Evolutionary conservation across 1,284 basidiomycete species (phyloP).

Genomic region (Phlebopus sp.): DNA sequence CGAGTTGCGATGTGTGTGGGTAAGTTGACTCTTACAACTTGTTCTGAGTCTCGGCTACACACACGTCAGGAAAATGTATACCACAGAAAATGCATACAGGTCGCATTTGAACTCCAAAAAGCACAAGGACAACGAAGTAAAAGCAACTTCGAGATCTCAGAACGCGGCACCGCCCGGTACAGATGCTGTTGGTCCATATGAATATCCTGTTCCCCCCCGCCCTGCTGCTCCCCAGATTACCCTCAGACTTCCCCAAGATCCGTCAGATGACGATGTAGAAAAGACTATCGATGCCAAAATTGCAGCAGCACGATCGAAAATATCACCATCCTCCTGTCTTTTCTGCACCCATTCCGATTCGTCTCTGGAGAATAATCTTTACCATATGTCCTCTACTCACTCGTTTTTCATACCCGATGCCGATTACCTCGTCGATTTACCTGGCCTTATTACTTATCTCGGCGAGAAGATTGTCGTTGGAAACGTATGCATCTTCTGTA

Average conservation of each 20-base stretch:
- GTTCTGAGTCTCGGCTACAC: background rate
- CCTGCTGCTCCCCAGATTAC: background rate
- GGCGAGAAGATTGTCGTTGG: slow-evolving; percentile 93
- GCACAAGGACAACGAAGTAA: slow-evolving; percentile 81
- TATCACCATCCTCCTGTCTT: slow-evolving; percentile 73
- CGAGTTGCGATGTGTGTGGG: slow-evolving; percentile 83
- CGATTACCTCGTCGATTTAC: slow-evolving; percentile 83
- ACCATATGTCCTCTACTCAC: slow-evolving; percentile 86
- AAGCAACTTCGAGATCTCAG: slow-evolving; percentile 35
- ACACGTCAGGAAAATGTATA: slow-evolving; percentile 79
- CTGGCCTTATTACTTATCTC: slow-evolving; percentile 83
- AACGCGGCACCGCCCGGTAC: slow-evolving; percentile 5
- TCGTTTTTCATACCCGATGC: slow-evolving; percentile 97
- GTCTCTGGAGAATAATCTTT: slow-evolving; percentile 66
- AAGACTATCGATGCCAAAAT: slow-evolving; percentile 73
- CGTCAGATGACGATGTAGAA: slow-evolving; percentile 49
- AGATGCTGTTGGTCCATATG: slow-evolving; percentile 1
- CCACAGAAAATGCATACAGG: slow-evolving; percentile 85
- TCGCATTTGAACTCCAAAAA: slow-evolving; percentile 90
- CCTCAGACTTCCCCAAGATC: slow-evolving; percentile 38
- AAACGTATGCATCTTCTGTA: slow-evolving; percentile 93
- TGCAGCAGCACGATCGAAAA: slow-evolving; percentile 66
- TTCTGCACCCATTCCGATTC: slow-evolving; percentile 71
- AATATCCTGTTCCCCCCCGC: slow-evolving; percentile 12
- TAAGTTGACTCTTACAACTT: slow-evolving; percentile 33